Evolutionary conservation across 2,329 filamentous ascomycete species (phyloP).

Genomic region (Penicillium olsonii): DNA sequence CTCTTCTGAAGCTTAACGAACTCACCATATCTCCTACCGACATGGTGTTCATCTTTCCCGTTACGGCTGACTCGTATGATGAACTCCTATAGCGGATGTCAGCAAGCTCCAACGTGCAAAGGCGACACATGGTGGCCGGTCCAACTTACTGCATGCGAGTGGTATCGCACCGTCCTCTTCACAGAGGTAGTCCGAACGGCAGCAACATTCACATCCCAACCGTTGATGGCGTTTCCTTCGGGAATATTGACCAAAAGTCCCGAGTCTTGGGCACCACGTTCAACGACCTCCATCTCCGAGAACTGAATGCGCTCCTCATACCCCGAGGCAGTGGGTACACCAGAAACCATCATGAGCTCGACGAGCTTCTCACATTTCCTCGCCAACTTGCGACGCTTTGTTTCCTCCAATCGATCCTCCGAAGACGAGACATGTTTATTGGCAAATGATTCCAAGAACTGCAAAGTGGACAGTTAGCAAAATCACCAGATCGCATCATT

Average conservation of each 20-base stretch:
- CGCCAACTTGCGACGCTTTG: slow-evolving; percentile 88
- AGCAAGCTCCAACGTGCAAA: neutral
- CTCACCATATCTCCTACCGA: slow-evolving; percentile 85
- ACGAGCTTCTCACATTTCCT: slow-evolving; percentile 93
- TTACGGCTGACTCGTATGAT: slow-evolving; percentile 80
- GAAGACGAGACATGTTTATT: slow-evolving; percentile 97
- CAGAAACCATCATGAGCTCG: slow-evolving; percentile 99
- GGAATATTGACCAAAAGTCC: slow-evolving; percentile 84
- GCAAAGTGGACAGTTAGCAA: slow-evolving; percentile 10
- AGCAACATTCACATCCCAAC: slow-evolving; percentile 96
- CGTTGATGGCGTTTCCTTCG: slow-evolving; percentile 88
- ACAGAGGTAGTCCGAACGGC: slow-evolving; percentile 78
- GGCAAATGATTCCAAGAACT: slow-evolving; percentile 97
- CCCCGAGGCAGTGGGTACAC: slow-evolving; percentile 89
- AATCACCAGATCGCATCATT: neutral
- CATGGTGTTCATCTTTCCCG: slow-evolving; percentile 72
- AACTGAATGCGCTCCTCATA: slow-evolving; percentile 98
- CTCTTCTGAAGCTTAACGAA: slow-evolving; percentile 78
- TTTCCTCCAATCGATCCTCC: slow-evolving; percentile 93
- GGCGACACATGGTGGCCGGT: neutral
- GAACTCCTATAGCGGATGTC: slow-evolving; percentile 66
- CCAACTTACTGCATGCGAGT: slow-evolving; percentile 78
- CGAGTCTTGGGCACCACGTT: slow-evolving; percentile 87
- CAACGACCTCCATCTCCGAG: slow-evolving; percentile 94
- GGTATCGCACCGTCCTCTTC: slow-evolving; percentile 84